Conservation (phyloP, 331 rosid genomes). For the Malus hybrid region DNA sequence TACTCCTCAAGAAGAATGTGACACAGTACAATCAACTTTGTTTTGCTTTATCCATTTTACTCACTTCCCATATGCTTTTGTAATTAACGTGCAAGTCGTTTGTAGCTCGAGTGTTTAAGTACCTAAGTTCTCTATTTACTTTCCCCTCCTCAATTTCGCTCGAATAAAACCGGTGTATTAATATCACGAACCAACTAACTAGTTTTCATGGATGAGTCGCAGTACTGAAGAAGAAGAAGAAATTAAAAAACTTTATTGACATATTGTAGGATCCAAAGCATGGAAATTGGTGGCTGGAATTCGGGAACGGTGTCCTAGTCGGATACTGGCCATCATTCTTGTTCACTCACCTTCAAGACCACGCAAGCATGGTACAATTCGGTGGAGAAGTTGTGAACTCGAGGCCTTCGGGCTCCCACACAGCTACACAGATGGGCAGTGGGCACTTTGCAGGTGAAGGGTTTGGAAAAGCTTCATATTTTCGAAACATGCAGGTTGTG, state of each 20-base stretch:
- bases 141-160: background rate
- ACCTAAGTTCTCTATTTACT: background rate
- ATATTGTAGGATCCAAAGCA: conserved; percentile 82
- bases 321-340: conserved; percentile 95
- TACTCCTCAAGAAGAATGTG: background rate
- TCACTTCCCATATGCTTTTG: background rate
- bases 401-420: conserved; percentile 52
- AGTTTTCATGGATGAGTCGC: background rate
- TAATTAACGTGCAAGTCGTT: background rate
- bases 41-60: background rate
- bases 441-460: conserved; percentile 87
- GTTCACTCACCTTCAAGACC: conserved; percentile 70
- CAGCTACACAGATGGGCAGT: conserved; percentile 91
- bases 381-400: conserved; percentile 94
- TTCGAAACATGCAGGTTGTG: conserved; percentile 79
- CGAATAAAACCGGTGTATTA: background rate
- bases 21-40: background rate
- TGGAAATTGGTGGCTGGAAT: conserved; percentile 97
- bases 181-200: background rate
- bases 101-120: background rate
- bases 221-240: conserved; percentile 3
- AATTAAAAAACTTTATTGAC: too few species aligned
- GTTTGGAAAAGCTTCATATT: conserved; percentile 86
- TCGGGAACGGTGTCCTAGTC: conserved; percentile 73
- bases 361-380: conserved; percentile 91